Evolutionary conservation across 2,329 filamentous ascomycete species (phyloP), one percentile per base, ranked within the genome.

Genomic region (Botrytis hyacinthi): DNA sequence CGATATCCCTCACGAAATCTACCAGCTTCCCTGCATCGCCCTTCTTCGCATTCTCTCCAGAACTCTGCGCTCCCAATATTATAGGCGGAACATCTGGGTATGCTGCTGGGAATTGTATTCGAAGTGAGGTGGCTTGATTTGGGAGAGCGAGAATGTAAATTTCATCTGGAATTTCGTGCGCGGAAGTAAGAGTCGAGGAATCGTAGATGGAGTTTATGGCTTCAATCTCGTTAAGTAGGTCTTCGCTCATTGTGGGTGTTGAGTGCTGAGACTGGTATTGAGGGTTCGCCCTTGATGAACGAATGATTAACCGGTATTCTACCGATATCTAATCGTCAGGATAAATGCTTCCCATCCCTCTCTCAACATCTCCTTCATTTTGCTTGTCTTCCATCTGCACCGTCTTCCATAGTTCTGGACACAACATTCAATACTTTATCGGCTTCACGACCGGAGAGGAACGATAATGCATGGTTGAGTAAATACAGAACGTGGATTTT

Each of bases 151-250:
- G 86, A 71, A 91, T 82, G 82, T 91, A 90, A 77, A 87, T 77
- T 8, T 73, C 44, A 78, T 83, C 75, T 32, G 80, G 77, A 57
- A 82, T 79, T 35, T 83, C 81, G 74, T 83, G 79, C 61, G 85
- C 78, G 4, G 54, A 60, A 1, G 78, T 74, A 12, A 95, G 85
- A 18, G 91, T 92, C n/a, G 84, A 85, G 66, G 90, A 86, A 76
- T 90, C 91, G 83, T 95, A 96, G 76, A 96, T 96, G 72, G 93
- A 93, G 82, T 95, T 96, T 79, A 96, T 91, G 75, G 92, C 93
- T 80, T 91, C 91, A 44, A 95, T 84, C 81, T 96, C 93, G 82
- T 96, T 93, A 67, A 83, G 81, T 40, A 95, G 86, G 51, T 81
- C 80, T 74, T 81, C 80, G 72, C 75, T 79, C 80, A 81, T 82